These are phyloP conservation scores for Crithidia brevicula DNA, from an alignment of 208 protist species.

Conservation along the genomic window DNA sequence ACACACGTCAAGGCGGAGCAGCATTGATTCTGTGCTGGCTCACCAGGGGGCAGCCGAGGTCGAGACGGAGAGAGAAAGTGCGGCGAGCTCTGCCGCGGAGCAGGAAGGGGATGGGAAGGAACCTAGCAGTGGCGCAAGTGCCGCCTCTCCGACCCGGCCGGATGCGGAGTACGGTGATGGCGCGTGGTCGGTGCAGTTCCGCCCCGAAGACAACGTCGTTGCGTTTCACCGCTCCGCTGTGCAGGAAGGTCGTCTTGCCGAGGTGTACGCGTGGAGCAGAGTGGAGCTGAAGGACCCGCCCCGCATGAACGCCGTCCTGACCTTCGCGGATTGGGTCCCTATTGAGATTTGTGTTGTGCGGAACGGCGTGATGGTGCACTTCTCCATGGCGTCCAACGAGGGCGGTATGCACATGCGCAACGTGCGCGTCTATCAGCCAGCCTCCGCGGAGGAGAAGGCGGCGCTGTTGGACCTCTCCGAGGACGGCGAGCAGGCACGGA, in stretches of 20 bases:
- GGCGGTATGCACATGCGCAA: constrained; percentile 90
- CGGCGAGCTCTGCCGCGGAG: neutral
- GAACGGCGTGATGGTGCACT: constrained; percentile 79
- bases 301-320: constrained; percentile 63
- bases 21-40: too few relatives aligned
- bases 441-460: constrained; percentile 17
- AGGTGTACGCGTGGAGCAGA: constrained; percentile 62
- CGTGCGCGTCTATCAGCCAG: constrained; percentile 69
- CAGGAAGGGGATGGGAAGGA: neutral
- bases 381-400: constrained; percentile 73
- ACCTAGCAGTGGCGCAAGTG: neutral
- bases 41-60: too few relatives aligned
- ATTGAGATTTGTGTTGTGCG: constrained; percentile 78
- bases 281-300: constrained; percentile 69
- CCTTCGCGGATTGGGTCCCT: constrained; percentile 78
- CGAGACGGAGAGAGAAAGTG: too few relatives aligned
- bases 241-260: constrained; percentile 30
- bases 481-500: constrained; percentile 56
- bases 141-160: neutral
- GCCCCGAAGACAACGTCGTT: constrained; percentile 48
- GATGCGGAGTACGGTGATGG: constrained; percentile 31
- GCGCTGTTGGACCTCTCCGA: constrained; percentile 42
- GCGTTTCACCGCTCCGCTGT: constrained; percentile 58
- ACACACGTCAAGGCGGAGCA: neutral
- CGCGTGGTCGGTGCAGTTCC: constrained; percentile 53